phyloP scores from a whole-genome alignment of 805 yeast species.

The Candida xiaguanensis region DNA sequence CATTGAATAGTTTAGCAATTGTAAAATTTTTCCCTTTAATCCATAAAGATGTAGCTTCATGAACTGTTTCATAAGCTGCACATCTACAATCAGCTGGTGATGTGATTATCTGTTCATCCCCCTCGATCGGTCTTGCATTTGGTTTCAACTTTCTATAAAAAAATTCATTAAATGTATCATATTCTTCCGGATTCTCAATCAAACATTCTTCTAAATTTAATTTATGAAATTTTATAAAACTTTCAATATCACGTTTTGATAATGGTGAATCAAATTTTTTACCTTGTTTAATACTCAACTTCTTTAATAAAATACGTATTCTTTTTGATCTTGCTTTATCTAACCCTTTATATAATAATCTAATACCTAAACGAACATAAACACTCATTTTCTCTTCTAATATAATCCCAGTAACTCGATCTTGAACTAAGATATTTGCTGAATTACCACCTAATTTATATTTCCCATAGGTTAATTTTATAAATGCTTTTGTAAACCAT shows the following conservation, averaged over 20 bases:
- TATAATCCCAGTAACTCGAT: constrained; percentile 82
- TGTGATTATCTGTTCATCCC: constrained; percentile 48
- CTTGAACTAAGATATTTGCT: constrained; percentile 93
- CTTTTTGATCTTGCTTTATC: constrained; percentile 56
- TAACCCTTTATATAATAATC: constrained; percentile 76
- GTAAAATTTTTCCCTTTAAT: constrained; percentile 82
- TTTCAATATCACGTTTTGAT: constrained; percentile 63
- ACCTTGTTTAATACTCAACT: constrained; percentile 78
- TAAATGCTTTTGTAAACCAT: constrained; percentile 82
- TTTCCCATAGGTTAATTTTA: constrained; percentile 85
- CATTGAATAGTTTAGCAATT: constrained; percentile 54
- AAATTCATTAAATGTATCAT: constrained; percentile 79
- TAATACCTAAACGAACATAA: constrained; percentile 82
- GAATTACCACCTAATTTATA: constrained; percentile 83
- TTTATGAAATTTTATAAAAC: constrained; percentile 81
- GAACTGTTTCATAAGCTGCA: constrained; percentile 59
- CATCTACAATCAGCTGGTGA: constrained; percentile 90
- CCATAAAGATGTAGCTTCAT: constrained; percentile 74
- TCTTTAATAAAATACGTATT: constrained; percentile 57
- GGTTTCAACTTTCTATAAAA: constrained; percentile 77
- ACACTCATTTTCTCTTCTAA: constrained; percentile 90
- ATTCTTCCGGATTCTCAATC: constrained; percentile 44
- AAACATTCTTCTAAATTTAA: constrained; percentile 70
- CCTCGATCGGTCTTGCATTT: constrained; percentile 69
- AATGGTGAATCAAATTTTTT: constrained; percentile 68